phyloP scores from a whole-genome alignment of 2,329 filamentous ascomycete genomes.

The Arthrobotrys megalospora region DNA sequence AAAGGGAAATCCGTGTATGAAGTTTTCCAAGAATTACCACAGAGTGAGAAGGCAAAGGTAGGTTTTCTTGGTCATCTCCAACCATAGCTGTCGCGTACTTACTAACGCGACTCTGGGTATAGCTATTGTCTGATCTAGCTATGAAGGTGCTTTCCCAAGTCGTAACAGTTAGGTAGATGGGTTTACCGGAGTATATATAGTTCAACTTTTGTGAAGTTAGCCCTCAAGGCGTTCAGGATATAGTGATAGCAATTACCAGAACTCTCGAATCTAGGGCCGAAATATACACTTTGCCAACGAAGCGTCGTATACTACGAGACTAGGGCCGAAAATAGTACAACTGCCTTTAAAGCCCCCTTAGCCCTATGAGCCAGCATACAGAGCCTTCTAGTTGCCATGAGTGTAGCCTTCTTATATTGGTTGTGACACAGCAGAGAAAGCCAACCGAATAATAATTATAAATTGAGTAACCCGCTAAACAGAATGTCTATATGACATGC shows the following conservation, averaged over 20 bases:
- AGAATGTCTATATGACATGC: slow-evolving; percentile 20
- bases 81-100: slow-evolving; percentile 18
- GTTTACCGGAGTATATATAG: neutral
- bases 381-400: too few relatives aligned
- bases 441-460: slow-evolving; percentile 9
- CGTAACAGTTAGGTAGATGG: slow-evolving; percentile 36
- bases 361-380: too few relatives aligned
- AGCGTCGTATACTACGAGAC: too few relatives aligned
- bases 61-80: slow-evolving; percentile 61
- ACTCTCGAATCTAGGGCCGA: too few relatives aligned
- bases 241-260: neutral
- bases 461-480: slow-evolving; percentile 8
- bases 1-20: slow-evolving; percentile 95
- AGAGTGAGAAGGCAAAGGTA: slow-evolving; percentile 83
- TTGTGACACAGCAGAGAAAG: neutral
- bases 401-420: too few relatives aligned
- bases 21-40: slow-evolving; percentile 88
- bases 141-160: slow-evolving; percentile 64
- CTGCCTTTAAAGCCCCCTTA: too few relatives aligned
- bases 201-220: neutral
- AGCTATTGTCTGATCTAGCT: slow-evolving; percentile 64
- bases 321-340: too few relatives aligned
- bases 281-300: too few relatives aligned
- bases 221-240: slow-evolving; percentile 10
- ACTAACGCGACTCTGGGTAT: slow-evolving; percentile 30